A percentile compares a stretch with the other conserved stretches of the same genome.
phyloP scores from a whole-genome alignment of 2,329 filamentous ascomycete species.

The Amphichorda felina region DNA sequence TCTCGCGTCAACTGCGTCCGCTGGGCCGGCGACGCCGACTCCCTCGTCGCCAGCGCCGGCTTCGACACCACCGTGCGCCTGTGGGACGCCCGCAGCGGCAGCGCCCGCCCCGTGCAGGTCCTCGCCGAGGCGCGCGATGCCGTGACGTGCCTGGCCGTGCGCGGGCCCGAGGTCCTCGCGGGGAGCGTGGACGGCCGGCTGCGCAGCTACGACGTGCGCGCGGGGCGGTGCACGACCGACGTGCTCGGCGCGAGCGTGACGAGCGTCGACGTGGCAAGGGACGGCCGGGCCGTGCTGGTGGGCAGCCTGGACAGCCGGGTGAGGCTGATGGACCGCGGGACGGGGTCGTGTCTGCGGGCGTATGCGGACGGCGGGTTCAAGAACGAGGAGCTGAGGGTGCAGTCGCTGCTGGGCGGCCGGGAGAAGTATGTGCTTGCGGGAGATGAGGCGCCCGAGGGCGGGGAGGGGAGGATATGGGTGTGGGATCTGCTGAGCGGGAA shows the following conservation, averaged over 20 bases:
- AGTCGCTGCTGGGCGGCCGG: slow-evolving; percentile 61
- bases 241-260: slow-evolving; percentile 63
- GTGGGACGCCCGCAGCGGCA: slow-evolving; percentile 54
- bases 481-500: slow-evolving; percentile 79
- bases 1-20: slow-evolving; percentile 66
- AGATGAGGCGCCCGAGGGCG: slow-evolving; percentile 48
- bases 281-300: slow-evolving; percentile 64
- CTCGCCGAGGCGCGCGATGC: slow-evolving; percentile 63
- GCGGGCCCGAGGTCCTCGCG: slow-evolving; percentile 48
- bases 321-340: slow-evolving; percentile 67
- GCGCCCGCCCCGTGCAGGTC: slow-evolving; percentile 56
- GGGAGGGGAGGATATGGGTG: slow-evolving; percentile 57
- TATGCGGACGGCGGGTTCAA: slow-evolving; percentile 47
- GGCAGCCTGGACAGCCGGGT: slow-evolving; percentile 66
- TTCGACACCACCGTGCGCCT: slow-evolving; percentile 66
- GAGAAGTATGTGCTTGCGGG: slow-evolving; percentile 74
- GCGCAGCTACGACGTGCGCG: slow-evolving; percentile 70
- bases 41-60: slow-evolving; percentile 59
- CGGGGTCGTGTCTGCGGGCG: slow-evolving; percentile 60
- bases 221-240: slow-evolving; percentile 59
- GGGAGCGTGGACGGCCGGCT: slow-evolving; percentile 80
- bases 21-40: slow-evolving; percentile 67
- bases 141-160: slow-evolving; percentile 38
- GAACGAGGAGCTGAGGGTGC: slow-evolving; percentile 63
- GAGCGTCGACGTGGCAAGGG: slow-evolving; percentile 56